Evolutionary conservation across 495 filamentous ascomycete species (phyloP), one percentile per base, ranked within the genome.

Genomic region (Sabuloglossum arenarium): DNA sequence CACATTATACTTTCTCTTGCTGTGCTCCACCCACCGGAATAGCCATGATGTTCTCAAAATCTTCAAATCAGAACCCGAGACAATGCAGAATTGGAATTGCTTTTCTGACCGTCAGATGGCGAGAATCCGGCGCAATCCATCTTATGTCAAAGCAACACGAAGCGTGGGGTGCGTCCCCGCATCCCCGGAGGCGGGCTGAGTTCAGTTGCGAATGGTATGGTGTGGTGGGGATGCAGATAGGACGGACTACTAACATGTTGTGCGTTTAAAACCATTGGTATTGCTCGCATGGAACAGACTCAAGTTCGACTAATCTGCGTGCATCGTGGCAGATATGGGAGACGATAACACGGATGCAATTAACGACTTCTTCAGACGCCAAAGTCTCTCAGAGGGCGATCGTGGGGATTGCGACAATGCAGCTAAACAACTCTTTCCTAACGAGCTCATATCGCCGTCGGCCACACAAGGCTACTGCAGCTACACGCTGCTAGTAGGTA

Each of bases 401-500:
- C 30, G 53, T 24, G 3, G n/a, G 10, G 37, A 37, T 4, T 54
- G 53, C 19, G 27, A 54, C 24, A 12, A 24, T 24, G 53, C 30
- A 16, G 53, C 53, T 2, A 14, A 25, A 6, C 30, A 54, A 11
- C 53, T 37, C n/a, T 37, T 37, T 28, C 53, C 53, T 5, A 23
- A 31, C 6, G 27, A 31, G 11, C 1, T 12, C 23, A 16, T 54
- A 3, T 14, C 30, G 23, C 31, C 37, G 14, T 37, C 53, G n/a
- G 10, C 53, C 21, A 54, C 37, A 39, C 53, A 54, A 16, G 53
- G 53, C 25, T 25, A 37, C 11, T 54, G 53, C 53, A 54, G 53
- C 30, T 54, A 54, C 30, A 37, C 53, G 1, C 30, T 54, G 2
- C 53, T 54, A 27, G 37, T 16, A 5, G 53, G 53, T 16, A 43